Evolutionary conservation across 352 stramenopile genomes (phyloP), one percentile per base, ranked within the genome.

Genomic region (Peronosclerospora sorghi): DNA sequence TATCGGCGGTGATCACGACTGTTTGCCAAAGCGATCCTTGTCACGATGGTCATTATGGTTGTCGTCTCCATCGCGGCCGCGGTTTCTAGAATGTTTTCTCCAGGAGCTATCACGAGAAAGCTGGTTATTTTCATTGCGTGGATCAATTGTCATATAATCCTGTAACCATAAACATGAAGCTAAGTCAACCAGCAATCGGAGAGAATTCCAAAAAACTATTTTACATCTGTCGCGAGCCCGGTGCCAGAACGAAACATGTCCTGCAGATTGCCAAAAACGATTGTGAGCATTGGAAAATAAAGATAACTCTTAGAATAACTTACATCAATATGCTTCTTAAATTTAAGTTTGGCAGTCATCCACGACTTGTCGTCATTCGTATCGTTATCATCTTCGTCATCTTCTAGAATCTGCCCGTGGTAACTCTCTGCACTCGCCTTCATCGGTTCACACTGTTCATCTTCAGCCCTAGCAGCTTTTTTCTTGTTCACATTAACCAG

Each of bases 291-390:
- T 29, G 8, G 5, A 29, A 15, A 7, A 41, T 13, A 29, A 2
- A 15, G 14, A 41, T 30, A 20, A 28, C 1, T n/a, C 6, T 14
- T 14, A 13, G 5, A 24, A 13, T 0, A 26, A 24, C 51, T 48
- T 70, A 90, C 81, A 46, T 94, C 82, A 23, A 91, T 88, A 54
- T 94, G 82, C 38, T 90, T 90, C 48, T 83, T 86, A 56, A 91
- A 91, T 60, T 87, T 87, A 35, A 94, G 69, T 54, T 91, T 86
- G n/a, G 74, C 71, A 0, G 67, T 72, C 73, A 89, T 87, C 82
- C 82, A 94, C 9, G 74, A 85, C 26, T 63, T 65, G 45, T 81
- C 73, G 4, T 68, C 55, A 27, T 63, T 64, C 8, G 43, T 54
- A 37, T 56, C 58, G 30, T 69, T 51, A 10, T 61, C 42, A 4